Conservation (phyloP, 2,329 filamentous ascomycete species). For the Fusarium drepaniforme region DNA sequence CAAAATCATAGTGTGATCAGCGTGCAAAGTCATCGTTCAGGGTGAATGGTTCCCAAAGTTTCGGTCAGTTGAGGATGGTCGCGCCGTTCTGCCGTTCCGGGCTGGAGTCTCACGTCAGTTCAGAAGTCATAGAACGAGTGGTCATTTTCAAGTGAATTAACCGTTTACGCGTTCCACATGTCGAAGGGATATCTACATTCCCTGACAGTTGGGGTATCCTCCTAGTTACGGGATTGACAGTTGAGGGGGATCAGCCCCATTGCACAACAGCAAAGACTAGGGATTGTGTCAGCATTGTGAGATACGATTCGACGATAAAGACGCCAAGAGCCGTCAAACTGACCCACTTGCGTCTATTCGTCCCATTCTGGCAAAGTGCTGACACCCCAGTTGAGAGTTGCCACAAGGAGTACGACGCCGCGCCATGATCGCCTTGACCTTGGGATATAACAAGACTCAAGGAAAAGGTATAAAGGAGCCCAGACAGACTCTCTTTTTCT, state of each 20-base stretch:
- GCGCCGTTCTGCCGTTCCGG: not conserved
- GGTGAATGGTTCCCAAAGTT: not conserved
- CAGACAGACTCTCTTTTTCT: not conserved
- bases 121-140: not conserved
- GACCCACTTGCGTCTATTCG: slow-evolving; percentile 12
- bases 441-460: not conserved
- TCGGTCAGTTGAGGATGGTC: not conserved
- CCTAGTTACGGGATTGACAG: not conserved
- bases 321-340: not conserved
- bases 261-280: not conserved
- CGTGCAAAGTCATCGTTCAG: not conserved
- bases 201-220: not conserved
- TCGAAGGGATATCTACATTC: not conserved
- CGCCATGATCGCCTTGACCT: slow-evolving; percentile 4
- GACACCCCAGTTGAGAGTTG: slow-evolving; percentile 5
- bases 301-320: slow-evolving; percentile 1
- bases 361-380: slow-evolving; percentile 16
- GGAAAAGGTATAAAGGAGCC: slow-evolving; percentile 3
- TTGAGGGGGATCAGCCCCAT: not conserved
- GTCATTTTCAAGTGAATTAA: not conserved
- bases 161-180: not conserved
- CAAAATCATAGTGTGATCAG: not conserved
- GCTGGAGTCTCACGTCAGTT: not conserved
- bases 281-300: not conserved
- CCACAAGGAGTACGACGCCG: not conserved